Evolutionary conservation across 495 filamentous ascomycete genomes (phyloP).

Genomic region (Aspergillus hancockii): DNA sequence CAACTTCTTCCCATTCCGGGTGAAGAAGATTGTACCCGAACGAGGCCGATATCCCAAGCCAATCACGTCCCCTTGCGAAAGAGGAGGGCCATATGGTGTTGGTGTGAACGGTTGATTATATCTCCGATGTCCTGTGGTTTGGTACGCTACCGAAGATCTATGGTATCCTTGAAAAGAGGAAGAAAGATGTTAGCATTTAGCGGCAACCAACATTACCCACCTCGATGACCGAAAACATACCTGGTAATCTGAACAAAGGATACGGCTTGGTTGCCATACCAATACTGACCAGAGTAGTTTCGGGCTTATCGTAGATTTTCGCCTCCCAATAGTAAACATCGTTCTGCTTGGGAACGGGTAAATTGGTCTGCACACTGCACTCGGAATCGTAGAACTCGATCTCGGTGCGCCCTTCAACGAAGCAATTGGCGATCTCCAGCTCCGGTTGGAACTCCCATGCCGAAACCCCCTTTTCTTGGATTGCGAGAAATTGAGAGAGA

Average conservation of each 20-base stretch:
- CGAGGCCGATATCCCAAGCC: constrained; percentile 94
- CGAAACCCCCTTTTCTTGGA: constrained; percentile 97
- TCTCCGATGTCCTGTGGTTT: constrained; percentile 80
- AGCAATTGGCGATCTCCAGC: constrained; percentile 97
- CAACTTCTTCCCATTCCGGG: constrained; percentile 93
- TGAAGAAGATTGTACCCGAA: constrained; percentile 96
- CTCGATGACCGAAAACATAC: constrained; percentile 47
- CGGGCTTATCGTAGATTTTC: constrained; percentile 97
- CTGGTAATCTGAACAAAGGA: constrained; percentile 89
- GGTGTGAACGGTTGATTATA: constrained; percentile 87
- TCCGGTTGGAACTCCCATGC: constrained; percentile 99
- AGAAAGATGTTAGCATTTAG: constrained; percentile 21
- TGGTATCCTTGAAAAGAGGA: constrained; percentile 72
- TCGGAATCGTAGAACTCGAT: constrained; percentile 98
- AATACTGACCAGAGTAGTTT: constrained; percentile 78
- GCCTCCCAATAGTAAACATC: constrained; percentile 99
- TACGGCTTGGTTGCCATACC: constrained; percentile 97
- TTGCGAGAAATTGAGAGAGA: constrained; percentile 93
- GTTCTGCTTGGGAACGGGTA: constrained; percentile 97
- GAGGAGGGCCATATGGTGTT: constrained; percentile 76
- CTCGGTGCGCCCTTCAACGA: constrained; percentile 93
- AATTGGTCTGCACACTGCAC: constrained; percentile 94
- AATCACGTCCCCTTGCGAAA: constrained; percentile 91
- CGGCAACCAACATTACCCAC: neutral
- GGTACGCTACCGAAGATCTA: constrained; percentile 87